Base-by-base conservation (phyloP, 2,329 filamentous ascomycete genomes). In the Ophiocordyceps camponoti-floridani region DNA sequence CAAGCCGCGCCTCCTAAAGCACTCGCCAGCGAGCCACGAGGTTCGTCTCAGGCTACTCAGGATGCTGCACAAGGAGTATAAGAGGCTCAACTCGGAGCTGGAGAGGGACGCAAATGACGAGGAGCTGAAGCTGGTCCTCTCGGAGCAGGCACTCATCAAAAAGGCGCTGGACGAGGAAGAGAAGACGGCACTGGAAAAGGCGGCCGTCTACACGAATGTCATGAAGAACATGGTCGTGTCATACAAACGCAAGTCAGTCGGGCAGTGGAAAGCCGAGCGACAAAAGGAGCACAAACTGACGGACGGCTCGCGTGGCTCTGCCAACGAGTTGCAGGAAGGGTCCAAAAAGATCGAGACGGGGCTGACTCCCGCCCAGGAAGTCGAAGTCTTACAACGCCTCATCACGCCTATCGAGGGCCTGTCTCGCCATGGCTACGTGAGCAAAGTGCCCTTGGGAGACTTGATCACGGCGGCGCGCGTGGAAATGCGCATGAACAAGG, bases 221-320 rank as follows among this genome's bases (percentile, higher is more conserved):
- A 77, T 96, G 58, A 93, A 88, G 56, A 83, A 86, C 51, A 78
- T 78, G 31, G 81, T 96, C 47, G 72, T 82, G 53, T 70, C 70
- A 40, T 78, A 87, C 56, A 85, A 82, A 55, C 82, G 81, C 49
- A 88, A 94, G 82, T 68, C 67, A 1, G 56, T 76, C 3, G 68
- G 72, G 4, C 73, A 84, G 42, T 96, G 88, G 85, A 73, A 75
- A 47, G 70, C 75, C 28, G 77, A 81, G 49, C 66, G 75, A 7
- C 19, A 42, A 48, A 58, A 40, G 58, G 60, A 45, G 60, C 62
- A 43, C 65, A 70, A 47, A 57, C 49, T 47, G 64, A 55, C 47
- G 53, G 51, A 47, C 47, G 45, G 23, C 52, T 54, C 31, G 54
- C 53, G 45, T 55, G 50, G 47, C 14, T 37, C 42, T 12, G 50